Conservation (phyloP, 2,329 filamentous ascomycete species). For the Penicillium sp. region DNA sequence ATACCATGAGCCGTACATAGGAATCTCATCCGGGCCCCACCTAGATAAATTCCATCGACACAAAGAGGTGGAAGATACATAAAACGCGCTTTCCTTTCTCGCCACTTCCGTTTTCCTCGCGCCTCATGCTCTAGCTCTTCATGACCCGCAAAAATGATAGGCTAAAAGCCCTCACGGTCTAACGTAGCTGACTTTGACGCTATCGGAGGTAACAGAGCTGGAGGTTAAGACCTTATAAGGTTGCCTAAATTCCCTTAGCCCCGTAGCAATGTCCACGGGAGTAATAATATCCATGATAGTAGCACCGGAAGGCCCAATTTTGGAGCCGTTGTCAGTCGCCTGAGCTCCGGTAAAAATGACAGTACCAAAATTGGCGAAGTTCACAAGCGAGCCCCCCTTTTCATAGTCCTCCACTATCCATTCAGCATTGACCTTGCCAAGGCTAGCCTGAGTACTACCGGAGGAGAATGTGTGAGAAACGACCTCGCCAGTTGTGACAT, state of each 20-base stretch:
- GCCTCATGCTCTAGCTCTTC: too few species aligned
- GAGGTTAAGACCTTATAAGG: conserved; percentile 41
- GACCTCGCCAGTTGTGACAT: conserved; percentile 43
- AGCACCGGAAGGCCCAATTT: conserved; percentile 43
- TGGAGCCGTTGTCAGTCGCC: conserved; percentile 38
- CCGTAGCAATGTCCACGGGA: too few species aligned
- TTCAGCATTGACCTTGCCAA: conserved; percentile 64
- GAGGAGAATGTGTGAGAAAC: conserved; percentile 57
- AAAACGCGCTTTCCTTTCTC: too few species aligned
- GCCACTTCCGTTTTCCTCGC: too few species aligned
- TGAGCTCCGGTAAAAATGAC: conserved; percentile 53
- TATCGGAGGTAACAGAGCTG: conserved; percentile 24
- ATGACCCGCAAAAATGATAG: too few species aligned
- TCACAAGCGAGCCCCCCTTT: conserved; percentile 44
- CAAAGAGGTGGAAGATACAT: too few species aligned
- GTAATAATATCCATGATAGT: conserved; percentile 51
- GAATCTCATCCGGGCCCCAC: too few species aligned
- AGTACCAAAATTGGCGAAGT: conserved; percentile 55
- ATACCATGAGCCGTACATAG: too few species aligned
- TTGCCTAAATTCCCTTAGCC: conserved; percentile 38
- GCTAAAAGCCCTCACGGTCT: too few species aligned
- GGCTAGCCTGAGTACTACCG: conserved; percentile 42
- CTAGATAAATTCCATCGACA: too few species aligned
- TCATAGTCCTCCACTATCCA: conserved; percentile 65
- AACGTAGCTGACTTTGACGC: conserved; percentile 32